phyloP scores from a whole-genome alignment of 2,329 filamentous ascomycete species.

The Colletotrichum simmondsii region DNA sequence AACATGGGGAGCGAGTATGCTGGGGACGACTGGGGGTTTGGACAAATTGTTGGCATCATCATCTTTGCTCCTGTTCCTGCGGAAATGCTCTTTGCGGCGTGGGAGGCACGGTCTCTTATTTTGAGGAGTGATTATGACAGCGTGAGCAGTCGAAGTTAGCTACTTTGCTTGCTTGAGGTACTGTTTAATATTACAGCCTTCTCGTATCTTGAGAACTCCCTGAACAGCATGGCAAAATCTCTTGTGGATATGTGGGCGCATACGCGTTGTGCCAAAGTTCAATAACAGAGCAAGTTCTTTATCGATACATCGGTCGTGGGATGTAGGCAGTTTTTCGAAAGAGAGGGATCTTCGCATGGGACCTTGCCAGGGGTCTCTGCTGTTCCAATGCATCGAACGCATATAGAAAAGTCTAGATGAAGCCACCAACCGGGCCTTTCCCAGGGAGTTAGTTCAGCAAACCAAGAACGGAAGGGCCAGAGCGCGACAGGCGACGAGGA shows the following conservation, averaged over 20 bases:
- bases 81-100: constrained; percentile 1
- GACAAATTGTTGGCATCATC: constrained; percentile 39
- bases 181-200: neutral
- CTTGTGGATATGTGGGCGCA: neutral
- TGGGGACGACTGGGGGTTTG: constrained; percentile 37
- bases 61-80: constrained; percentile 37
- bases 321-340: neutral
- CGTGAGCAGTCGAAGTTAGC: neutral
- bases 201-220: too few relatives aligned
- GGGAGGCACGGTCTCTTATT: neutral
- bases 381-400: neutral
- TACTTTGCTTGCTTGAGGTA: neutral
- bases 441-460: neutral
- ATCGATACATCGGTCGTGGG: neutral
- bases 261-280: neutral
- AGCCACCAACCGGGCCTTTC: neutral
- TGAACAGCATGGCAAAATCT: neutral
- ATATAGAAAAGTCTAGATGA: neutral
- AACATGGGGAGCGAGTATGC: neutral
- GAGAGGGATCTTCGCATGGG: neutral
- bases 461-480: neutral
- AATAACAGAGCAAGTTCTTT: neutral
- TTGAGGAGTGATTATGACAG: neutral
- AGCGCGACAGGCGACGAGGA: neutral
- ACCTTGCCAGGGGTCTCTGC: neutral